Evolutionary conservation across 2,329 filamentous ascomycete species (phyloP), one percentile per base, ranked within the genome.

Genomic region (Cryphonectria carpinicola): DNA sequence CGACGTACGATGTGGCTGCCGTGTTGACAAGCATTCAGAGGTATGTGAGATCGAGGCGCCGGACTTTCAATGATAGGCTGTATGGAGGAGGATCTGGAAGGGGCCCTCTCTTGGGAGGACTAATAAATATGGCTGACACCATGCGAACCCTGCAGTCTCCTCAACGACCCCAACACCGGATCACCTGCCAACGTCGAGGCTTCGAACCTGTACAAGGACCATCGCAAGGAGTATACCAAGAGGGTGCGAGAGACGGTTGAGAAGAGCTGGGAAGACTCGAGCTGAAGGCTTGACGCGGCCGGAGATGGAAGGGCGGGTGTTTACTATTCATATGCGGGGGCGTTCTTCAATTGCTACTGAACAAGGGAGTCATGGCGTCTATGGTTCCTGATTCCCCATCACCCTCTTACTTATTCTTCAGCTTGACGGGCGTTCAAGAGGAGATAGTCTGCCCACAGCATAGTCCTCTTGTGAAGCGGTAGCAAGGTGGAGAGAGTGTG

Each of bases 161-260:
- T 99, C 19, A 98, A 99, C 82, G 96, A 99, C 76, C 96, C 96
- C 1, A 99, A 99, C 81, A 99, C 96, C n/a, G 96, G 94, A 71
- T 97, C 94, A 1, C 96, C 96, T 0, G 96, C 96, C 69, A 99
- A 99, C 77, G 96, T 98, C 76, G 96, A 99, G 83, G 96, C 96
- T 1, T 97, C 94, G 68, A 99, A 98, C 80, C 86, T 98, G 11
- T 99, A 98, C 87, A 98, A 98, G 81, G 96, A 99, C 79, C 98
- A 98, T 81, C 89, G 95, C 73, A 94, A 95, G 80, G 96, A 99
- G 79, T 99, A 99, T 79, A 93, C 92, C 37, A 99, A 99, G 85
- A 87, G 95, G 25, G 96, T 99, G 60, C 87, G 94, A 64, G 96
- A 98, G 84, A 98, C 95, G 0, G 96, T 99, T 22, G 96, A 99